Percentiles rank a stretch among this genome's conserved stretches.
Evolutionary conservation across 2,329 filamentous ascomycete genomes (phyloP).

Genomic region (Aureobasidium pullulans): DNA sequence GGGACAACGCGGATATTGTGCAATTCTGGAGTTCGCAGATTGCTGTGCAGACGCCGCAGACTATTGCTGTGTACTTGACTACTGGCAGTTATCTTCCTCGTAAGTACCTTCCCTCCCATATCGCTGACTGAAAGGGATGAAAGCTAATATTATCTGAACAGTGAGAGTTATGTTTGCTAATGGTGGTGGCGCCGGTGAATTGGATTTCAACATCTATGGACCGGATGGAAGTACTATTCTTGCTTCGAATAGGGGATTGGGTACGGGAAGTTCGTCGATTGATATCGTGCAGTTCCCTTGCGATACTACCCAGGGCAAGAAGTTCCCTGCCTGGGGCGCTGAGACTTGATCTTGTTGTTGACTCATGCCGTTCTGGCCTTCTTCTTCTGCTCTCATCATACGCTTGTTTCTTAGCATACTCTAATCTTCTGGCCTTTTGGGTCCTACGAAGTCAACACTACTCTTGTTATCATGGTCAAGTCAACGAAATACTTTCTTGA

Average conservation of each 20-base stretch:
- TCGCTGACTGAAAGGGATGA: not conserved
- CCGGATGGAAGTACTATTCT: slow-evolving; percentile 8
- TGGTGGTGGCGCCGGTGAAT: slow-evolving; percentile 15
- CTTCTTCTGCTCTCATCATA: too few species aligned
- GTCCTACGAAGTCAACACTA: too few species aligned
- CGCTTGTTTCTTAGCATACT: too few species aligned
- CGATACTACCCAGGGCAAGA: slow-evolving; percentile 7
- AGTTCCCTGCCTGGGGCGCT: slow-evolving; percentile 15
- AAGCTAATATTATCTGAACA: too few species aligned
- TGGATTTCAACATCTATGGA: slow-evolving; percentile 14
- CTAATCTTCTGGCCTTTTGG: too few species aligned
- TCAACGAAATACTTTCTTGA: too few species aligned
- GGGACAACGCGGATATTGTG: slow-evolving; percentile 15
- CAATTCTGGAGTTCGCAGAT: slow-evolving; percentile 15
- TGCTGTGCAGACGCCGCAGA: slow-evolving; percentile 9
- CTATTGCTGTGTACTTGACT: slow-evolving; percentile 12
- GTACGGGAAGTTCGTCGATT: slow-evolving; percentile 12
- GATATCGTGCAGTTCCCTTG: slow-evolving; percentile 14
- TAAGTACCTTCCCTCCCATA: not conserved
- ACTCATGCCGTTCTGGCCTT: not conserved
- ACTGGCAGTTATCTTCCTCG: slow-evolving; percentile 9
- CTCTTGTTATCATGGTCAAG: too few species aligned
- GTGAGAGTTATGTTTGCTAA: slow-evolving; percentile 15
- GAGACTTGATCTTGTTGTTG: slow-evolving; percentile 3
- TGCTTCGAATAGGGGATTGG: not conserved